phyloP scores from a whole-genome alignment of 2,329 filamentous ascomycete species.

The Pseudocercospora crystallina region DNA sequence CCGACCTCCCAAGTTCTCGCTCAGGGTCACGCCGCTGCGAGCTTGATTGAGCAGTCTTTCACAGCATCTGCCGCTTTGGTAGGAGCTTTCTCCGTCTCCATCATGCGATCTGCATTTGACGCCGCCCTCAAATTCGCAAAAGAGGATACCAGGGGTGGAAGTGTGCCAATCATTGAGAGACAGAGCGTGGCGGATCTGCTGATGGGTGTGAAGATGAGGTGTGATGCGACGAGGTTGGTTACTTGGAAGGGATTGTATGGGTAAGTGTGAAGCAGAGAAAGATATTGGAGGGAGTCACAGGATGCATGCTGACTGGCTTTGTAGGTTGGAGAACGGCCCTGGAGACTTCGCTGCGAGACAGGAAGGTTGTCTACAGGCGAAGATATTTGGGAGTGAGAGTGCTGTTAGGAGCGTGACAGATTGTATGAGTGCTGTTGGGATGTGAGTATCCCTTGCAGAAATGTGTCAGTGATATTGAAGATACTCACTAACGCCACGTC shows the following conservation, averaged over 20 bases:
- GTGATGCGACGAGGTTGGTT: constrained; percentile 51
- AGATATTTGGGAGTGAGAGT: constrained; percentile 53
- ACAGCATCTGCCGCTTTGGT: constrained; percentile 51
- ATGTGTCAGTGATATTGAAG: too few species aligned
- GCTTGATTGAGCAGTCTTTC: constrained; percentile 47
- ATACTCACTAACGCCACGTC: neutral
- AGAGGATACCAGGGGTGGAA: constrained; percentile 47
- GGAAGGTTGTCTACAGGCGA: constrained; percentile 52
- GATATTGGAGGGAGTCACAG: constrained; percentile 43
- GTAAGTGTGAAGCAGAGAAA: constrained; percentile 36
- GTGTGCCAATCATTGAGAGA: constrained; percentile 46
- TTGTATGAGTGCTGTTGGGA: constrained; percentile 54
- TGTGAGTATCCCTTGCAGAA: constrained; percentile 39
- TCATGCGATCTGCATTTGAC: constrained; percentile 57
- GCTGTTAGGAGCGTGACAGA: constrained; percentile 51
- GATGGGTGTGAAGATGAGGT: constrained; percentile 53
- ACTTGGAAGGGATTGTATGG: constrained; percentile 54
- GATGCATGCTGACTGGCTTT: too few species aligned
- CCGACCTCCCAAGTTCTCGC: constrained; percentile 69
- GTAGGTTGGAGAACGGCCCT: constrained; percentile 41
- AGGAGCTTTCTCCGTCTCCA: constrained; percentile 55
- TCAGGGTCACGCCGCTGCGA: constrained; percentile 44
- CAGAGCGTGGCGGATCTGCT: constrained; percentile 55
- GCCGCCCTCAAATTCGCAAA: constrained; percentile 53
- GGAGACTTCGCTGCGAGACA: constrained; percentile 42